A percentile compares a stretch with the other conserved stretches of the same genome.
These are phyloP conservation scores for Pythium sp. DNA, from an alignment of 352 stramenopile species.

Conservation along the genomic window DNA sequence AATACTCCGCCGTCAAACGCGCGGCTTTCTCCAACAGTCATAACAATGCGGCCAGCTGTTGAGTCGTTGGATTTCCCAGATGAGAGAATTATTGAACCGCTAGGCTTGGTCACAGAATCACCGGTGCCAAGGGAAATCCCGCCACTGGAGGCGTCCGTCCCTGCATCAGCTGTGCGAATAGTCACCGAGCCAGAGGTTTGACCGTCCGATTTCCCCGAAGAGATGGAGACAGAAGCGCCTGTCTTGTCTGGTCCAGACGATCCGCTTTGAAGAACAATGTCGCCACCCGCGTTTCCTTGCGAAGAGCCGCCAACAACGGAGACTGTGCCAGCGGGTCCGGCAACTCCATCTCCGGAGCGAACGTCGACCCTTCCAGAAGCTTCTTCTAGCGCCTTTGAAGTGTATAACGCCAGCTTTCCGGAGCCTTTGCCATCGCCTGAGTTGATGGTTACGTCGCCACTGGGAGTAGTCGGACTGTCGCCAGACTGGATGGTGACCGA, in stretches of 20 bases:
- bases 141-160: constrained; percentile 37
- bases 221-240: constrained; percentile 47
- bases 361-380: constrained; percentile 41
- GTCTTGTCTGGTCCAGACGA: constrained; percentile 29
- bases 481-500: constrained; percentile 50
- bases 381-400: constrained; percentile 21
- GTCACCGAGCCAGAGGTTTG: constrained; percentile 46
- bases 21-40: constrained; percentile 35
- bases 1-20: constrained; percentile 27
- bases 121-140: constrained; percentile 49
- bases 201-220: constrained; percentile 35
- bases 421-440: constrained; percentile 19
- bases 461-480: constrained; percentile 33
- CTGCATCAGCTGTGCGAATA: constrained; percentile 33
- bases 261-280: constrained; percentile 30
- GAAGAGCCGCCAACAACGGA: constrained; percentile 36
- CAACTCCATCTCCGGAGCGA: constrained; percentile 33
- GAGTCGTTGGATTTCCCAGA: constrained; percentile 38
- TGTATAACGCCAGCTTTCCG: constrained; percentile 29
- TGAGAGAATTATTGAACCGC: constrained; percentile 41
- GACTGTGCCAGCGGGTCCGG: constrained; percentile 28
- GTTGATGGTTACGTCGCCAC: constrained; percentile 47
- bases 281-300: constrained; percentile 27
- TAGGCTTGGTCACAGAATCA: constrained; percentile 32
- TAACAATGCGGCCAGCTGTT: constrained; percentile 33